phyloP scores from a whole-genome alignment of 805 yeast genomes.

The Pichia cabralensis region DNA sequence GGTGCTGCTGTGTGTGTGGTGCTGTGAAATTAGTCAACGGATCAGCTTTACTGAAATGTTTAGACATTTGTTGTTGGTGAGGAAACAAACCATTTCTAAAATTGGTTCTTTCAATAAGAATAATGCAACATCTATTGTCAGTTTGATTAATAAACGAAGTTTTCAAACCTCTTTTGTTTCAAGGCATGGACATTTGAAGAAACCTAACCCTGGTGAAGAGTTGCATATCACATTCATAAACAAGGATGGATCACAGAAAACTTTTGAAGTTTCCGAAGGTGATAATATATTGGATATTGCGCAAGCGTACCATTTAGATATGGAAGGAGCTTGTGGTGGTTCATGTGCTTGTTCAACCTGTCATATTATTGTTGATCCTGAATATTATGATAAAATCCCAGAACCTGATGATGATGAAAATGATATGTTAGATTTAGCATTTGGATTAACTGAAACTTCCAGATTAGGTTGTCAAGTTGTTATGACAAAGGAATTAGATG shows the following conservation, averaged over 20 bases:
- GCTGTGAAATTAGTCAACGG: no score
- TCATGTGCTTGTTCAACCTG: constrained; percentile 99
- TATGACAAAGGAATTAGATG: constrained; percentile 87
- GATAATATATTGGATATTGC: constrained; percentile 90
- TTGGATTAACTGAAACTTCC: constrained; percentile 94
- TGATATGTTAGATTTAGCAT: constrained; percentile 96
- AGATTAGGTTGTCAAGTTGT: constrained; percentile 90
- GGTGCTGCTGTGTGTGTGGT: no score
- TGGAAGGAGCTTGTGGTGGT: constrained; percentile 99
- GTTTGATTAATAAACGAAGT: no score
- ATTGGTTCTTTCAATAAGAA: no score
- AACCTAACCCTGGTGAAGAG: constrained; percentile 92
- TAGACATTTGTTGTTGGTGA: no score
- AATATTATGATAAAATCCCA: constrained; percentile 77
- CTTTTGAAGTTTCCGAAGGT: constrained; percentile 83
- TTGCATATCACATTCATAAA: constrained; percentile 78
- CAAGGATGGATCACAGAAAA: constrained; percentile 78
- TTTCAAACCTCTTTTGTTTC: constrained; percentile 14
- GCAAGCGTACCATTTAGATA: constrained; percentile 84
- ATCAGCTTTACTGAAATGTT: no score
- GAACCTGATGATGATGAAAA: constrained; percentile 98
- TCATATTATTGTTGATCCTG: constrained; percentile 94
- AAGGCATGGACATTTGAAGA: constrained; percentile 77
- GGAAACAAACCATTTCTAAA: no score
- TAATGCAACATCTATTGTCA: no score